Percentiles rank a stretch among this genome's conserved stretches.
phyloP scores from a whole-genome alignment of 768 basidiomycete species.

The Lactarius evosmus region DNA sequence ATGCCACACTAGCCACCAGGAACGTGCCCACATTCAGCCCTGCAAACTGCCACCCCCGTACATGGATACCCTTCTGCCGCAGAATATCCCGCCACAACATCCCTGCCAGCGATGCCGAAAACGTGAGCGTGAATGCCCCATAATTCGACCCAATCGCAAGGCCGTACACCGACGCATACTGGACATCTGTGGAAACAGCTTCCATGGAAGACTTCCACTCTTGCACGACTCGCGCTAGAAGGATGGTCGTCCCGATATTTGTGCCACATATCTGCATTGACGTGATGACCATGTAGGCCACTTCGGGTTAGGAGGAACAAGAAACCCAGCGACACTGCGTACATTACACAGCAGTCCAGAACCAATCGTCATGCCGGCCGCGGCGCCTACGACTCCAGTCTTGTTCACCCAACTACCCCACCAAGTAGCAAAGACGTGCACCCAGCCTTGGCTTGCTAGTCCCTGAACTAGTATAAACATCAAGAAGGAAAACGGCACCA shows the following conservation, averaged over 20 bases:
- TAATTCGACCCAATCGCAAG: constrained; percentile 87
- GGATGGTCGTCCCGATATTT: constrained; percentile 89
- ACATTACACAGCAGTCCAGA: constrained; percentile 74
- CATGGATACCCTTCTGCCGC: constrained; percentile 61
- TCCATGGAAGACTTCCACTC: constrained; percentile 33
- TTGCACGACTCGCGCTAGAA: constrained; percentile 76
- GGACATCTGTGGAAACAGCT: constrained; percentile 15
- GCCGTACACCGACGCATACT: constrained; percentile 39
- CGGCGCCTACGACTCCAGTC: constrained; percentile 39
- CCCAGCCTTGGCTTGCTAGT: constrained; percentile 82
- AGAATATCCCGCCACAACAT: constrained; percentile 80
- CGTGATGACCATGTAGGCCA: background rate
- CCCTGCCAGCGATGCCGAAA: constrained; percentile 85
- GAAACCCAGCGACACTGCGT: constrained; percentile 24
- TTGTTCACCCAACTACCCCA: constrained; percentile 44
- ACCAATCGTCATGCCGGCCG: constrained; percentile 58
- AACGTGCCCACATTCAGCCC: constrained; percentile 70
- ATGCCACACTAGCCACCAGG: constrained; percentile 61
- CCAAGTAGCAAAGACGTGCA: constrained; percentile 75
- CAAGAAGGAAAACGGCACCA: constrained; percentile 89
- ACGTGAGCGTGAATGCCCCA: constrained; percentile 87
- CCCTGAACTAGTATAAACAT: constrained; percentile 94
- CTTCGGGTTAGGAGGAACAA: background rate
- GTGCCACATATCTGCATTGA: constrained; percentile 61
- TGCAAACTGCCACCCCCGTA: constrained; percentile 64